Base-by-base conservation (phyloP, 164 flowering plant species). In the Buxus sempervirens region DNA sequence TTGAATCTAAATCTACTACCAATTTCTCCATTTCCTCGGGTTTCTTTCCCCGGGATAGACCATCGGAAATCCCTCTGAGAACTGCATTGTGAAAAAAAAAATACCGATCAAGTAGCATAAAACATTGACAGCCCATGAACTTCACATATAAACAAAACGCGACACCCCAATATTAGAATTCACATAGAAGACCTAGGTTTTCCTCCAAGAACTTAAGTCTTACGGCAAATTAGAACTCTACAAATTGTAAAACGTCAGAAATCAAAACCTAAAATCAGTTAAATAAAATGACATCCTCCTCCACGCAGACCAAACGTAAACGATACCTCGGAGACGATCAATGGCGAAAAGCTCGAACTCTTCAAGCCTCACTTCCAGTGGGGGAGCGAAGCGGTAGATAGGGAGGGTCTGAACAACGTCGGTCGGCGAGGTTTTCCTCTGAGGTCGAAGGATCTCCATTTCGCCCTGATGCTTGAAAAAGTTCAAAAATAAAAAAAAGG, bases 331-430 rank as follows among this genome's bases (percentile, higher is more conserved):
- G 42, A 91, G 90, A 62, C 97, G 94, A 75, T 91, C 93, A 51
- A 94, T 72, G 64, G 98, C 96, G 74, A 78, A 94, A 55, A 83
- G 83, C 88, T 94, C 97, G 63, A 94, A 94, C 66, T 91, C 96
- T 45, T 90, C 96, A 64, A 94, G 91, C 19, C 95, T 74, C 53
- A 94, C 97, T 77, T 94, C 95, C 23, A 91, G 85, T 0, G 75
- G 14, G 19, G 98, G 97, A 51, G 91, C 88, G 1, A 92, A 80
- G 2, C 91, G 88, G 81, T 93, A 91, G 60, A 88, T 80, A 32
- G 97, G 90, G 15, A 91, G 83, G 0, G 83, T 70, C 6, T 85
- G 66, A 45, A 68, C 73, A 42, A 60, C 75, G 51, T 70, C 84
- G 2, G 68, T 22, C 2, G 68, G 58, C 12, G 79, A 12, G 0